Conservation (phyloP, 129 eudicot genomes). For the Silybum marianum region DNA sequence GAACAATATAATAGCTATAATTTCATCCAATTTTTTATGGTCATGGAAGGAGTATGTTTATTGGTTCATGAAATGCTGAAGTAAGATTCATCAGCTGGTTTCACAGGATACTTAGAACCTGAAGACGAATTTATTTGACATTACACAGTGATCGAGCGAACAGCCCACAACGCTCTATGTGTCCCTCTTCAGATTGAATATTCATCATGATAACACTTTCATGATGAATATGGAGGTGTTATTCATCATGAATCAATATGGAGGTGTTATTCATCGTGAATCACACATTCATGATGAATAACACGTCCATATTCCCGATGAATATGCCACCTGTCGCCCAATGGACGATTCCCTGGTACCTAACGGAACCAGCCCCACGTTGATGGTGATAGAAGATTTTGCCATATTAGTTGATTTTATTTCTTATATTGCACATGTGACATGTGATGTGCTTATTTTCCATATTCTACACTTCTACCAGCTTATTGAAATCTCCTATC, state of each 20-base stretch:
- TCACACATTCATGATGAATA: no score
- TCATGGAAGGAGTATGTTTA: background rate
- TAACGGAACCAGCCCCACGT: no score
- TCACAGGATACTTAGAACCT: background rate
- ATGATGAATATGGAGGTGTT: no score
- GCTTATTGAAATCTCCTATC: background rate
- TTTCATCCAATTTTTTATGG: background rate
- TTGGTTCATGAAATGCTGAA: background rate
- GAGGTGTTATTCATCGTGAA: no score
- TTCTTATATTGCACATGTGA: background rate
- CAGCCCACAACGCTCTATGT: no score
- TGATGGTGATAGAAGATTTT: background rate
- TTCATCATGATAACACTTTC: no score
- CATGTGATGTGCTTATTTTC: background rate
- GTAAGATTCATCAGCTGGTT: background rate
- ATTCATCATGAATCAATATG: no score
- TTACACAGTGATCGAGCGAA: no score
- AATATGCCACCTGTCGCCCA: no score
- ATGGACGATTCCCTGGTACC: no score
- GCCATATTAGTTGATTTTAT: background rate
- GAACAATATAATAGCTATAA: background rate
- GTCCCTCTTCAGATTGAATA: no score
- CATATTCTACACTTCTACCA: background rate
- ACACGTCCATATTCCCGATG: no score
- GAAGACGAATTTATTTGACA: background rate